Base-by-base conservation (phyloP, 306 rosid species). In the Prunus padus region DNA sequence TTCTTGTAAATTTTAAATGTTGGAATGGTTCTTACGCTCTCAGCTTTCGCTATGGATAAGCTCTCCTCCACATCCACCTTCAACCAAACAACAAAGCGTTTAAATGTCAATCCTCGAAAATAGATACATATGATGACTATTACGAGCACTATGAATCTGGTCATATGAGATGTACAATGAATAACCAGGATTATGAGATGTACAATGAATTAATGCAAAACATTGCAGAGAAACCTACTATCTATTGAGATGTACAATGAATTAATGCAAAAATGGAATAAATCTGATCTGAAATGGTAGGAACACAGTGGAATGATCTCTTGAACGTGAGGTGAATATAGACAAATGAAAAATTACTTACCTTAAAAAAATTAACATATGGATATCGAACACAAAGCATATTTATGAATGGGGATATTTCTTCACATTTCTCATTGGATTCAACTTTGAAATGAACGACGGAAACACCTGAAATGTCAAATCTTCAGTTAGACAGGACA, bases 51-150 rank as follows among this genome's bases (percentile, higher is more conserved):
- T 75, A 90, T 61, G 19, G 87, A 79, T 56, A 83, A 46, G 76
- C 82, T 86, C 90, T 90, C 93, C 82, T 88, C 97, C 55, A 88
- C 92, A 23, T 90, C 92, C 85, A 90, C 97, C 97, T 92, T 66
- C 80, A 64, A 52, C 2, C 61, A 65, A 31, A 46, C 40, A 65
- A 61, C 54, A 69, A 72, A 66, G 14, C 9, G n/a, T 5, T 4
- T 51, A 20, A 44, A 16, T 11, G 40, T 2, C 2, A 13, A 16
- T 15, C 15, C 61, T 51, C 5, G 1, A 12, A 8, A 15, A 55
- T 7, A 26, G 11, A 75, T 22, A 22, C 2, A 46, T 8, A 67
- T 23, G 72, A 67, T 14, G 57, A n/a, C 45, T 51, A 67, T 23
- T 23, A 47, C 23, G 15, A 45, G 51, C 16, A 46, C 51, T 10